These are phyloP conservation scores for Ilyonectria destructans DNA, from an alignment of 2,329 filamentous ascomycete species.

Conservation along the genomic window DNA sequence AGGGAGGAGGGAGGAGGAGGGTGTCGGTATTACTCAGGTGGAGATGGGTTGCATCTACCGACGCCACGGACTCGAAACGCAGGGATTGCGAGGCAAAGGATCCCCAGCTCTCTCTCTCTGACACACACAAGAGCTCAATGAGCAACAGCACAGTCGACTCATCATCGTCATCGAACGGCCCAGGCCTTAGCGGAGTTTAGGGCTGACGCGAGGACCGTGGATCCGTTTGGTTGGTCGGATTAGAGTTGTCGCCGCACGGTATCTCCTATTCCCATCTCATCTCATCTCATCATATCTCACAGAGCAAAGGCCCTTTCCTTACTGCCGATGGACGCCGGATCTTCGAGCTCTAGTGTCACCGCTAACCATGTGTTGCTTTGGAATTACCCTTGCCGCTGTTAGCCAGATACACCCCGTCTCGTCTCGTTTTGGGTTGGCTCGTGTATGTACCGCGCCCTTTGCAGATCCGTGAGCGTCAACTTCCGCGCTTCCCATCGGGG, in stretches of 20 bases:
- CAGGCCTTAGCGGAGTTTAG: conserved; percentile 44
- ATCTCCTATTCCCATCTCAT: conserved; percentile 23
- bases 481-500: too few species aligned
- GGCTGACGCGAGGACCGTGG: conserved; percentile 39
- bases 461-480: too few species aligned
- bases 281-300: too few species aligned
- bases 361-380: too few species aligned
- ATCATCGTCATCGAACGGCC: conserved; percentile 23
- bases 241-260: conserved; percentile 46
- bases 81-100: background rate
- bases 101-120: background rate
- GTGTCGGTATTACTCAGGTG: conserved; percentile 17
- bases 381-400: too few species aligned
- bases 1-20: too few species aligned
- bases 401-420: too few species aligned
- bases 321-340: background rate
- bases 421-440: too few species aligned
- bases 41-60: conserved; percentile 22
- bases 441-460: too few species aligned
- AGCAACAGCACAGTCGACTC: background rate
- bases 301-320: background rate
- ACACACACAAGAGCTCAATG: too few species aligned
- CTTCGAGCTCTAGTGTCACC: too few species aligned
- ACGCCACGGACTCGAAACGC: background rate
- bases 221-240: conserved; percentile 30